These are phyloP conservation scores for Dendrobium chrysotoxum DNA, from an alignment of 106 monocot species.

Conservation along the genomic window DNA sequence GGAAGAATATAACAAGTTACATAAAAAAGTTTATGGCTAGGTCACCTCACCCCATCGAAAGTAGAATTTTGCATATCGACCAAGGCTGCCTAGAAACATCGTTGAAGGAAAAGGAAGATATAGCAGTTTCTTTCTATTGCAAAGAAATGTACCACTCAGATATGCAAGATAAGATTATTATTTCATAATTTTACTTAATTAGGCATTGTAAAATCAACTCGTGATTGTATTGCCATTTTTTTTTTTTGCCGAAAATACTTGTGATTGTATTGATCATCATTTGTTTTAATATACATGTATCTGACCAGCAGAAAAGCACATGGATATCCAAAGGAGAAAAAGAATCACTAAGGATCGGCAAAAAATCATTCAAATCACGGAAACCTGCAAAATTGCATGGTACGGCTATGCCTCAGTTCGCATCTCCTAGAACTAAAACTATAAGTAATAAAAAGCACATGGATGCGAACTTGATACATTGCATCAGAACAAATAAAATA, in stretches of 20 bases:
- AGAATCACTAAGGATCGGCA: not conserved
- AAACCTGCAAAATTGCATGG: not conserved
- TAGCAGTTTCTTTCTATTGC: not conserved
- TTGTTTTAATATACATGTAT: too few species aligned
- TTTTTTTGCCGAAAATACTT: not conserved
- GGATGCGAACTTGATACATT: not conserved
- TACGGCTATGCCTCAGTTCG: not conserved
- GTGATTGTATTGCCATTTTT: not conserved
- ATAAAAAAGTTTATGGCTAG: too few species aligned
- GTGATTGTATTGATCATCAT: too few species aligned
- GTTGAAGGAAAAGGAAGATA: too few species aligned
- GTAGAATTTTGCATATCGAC: too few species aligned
- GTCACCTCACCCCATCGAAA: too few species aligned
- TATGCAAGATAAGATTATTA: not conserved
- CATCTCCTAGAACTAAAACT: not conserved
- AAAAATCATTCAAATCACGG: not conserved
- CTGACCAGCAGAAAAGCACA: not conserved
- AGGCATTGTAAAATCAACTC: not conserved
- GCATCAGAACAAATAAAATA: slow-evolving; percentile 4
- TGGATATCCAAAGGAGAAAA: not conserved
- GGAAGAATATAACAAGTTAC: slow-evolving; percentile 27
- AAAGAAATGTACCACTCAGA: not conserved
- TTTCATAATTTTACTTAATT: not conserved
- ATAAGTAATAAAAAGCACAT: not conserved
- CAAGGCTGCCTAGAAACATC: slow-evolving; percentile 36